These are phyloP conservation scores for Torulaspora globosa DNA, from an alignment of 1,139 yeast genomes.

Conservation along the genomic window DNA sequence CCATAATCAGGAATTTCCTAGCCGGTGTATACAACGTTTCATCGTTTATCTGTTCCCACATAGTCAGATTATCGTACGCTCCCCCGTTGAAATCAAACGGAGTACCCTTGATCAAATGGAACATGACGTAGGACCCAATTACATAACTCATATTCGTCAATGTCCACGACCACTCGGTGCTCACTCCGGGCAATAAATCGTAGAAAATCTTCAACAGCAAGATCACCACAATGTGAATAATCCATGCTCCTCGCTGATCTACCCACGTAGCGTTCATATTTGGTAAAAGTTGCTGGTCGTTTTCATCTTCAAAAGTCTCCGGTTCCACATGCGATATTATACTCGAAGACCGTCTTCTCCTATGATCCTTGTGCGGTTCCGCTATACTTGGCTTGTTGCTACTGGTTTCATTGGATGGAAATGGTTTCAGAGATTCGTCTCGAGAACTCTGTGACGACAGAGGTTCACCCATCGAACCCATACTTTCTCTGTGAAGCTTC, in stretches of 20 bases:
- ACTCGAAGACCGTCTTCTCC: conserved; percentile 58
- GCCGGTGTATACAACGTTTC: conserved; percentile 98
- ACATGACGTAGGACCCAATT: conserved; percentile 90
- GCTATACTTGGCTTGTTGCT: conserved; percentile 11
- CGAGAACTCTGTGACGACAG: conserved; percentile 9
- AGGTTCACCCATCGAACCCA: conserved; percentile 3
- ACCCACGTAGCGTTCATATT: conserved; percentile 97
- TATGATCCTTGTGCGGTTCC: conserved; percentile 39
- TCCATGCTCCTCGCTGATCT: conserved; percentile 93
- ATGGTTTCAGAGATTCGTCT: conserved; percentile 16
- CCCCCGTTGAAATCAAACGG: conserved; percentile 97
- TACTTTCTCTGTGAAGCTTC: neutral
- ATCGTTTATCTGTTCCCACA: conserved; percentile 99
- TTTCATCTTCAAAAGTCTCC: conserved; percentile 85
- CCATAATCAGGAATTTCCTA: conserved; percentile 84
- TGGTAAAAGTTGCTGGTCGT: conserved; percentile 84
- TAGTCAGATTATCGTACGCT: conserved; percentile 89
- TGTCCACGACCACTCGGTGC: conserved; percentile 89
- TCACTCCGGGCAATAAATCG: conserved; percentile 71
- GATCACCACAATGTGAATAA: conserved; percentile 81
- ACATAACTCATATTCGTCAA: conserved; percentile 86
- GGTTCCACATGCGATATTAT: conserved; percentile 87
- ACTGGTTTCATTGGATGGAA: conserved; percentile 14
- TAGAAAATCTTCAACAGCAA: conserved; percentile 66
- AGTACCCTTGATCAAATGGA: conserved; percentile 92